Base-by-base conservation (phyloP, 2,329 filamentous ascomycete species). In the Lecanicillium sp. region DNA sequence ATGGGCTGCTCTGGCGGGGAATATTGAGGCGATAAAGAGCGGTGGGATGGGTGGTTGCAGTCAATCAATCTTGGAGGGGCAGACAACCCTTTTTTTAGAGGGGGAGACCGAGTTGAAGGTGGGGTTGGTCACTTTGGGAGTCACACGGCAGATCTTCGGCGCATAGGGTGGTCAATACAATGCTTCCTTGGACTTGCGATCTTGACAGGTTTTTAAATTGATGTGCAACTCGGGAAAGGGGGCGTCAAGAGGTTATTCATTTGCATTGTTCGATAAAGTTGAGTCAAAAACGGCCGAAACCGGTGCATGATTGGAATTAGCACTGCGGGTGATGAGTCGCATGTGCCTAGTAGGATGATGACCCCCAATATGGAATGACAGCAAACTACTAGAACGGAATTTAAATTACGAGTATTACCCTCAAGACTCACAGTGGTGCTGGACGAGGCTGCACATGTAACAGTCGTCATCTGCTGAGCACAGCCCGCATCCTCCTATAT, bases 81-180 rank as follows among this genome's bases (percentile, higher is more conserved):
- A 47, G 36, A 23, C 36, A 39, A 33, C 20, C 17, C 19, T 30
- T n/a, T 46, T 39, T 47, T 26, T 47, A 26, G 27, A 32, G 33
- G 33, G 43, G 43, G 43, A 72, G 64, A 62, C 60, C 1, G 51
- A 59, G 5, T 66, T 29, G 24, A 26, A 33, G 36, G 44, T 40
- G 44, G 44, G 44, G 36, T 47, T 30, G 19, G 26, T 23, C 10
- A 17, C n/a, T 27, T 19, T 35, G 12, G 21, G 44, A 47, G 44
- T 47, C 44, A 47, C 44, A 40, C 44, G 44, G 44, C 11, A 47
- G 44, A 47, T 47, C 44, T 20, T 47, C 44, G 44, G 44, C 36
- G n/a, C n/a, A n/a, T n/a, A n/a, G n/a, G n/a, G n/a, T n/a, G n/a
- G 23, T 44, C 33, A 21, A 15, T 36, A 4, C 21, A 27, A 3